Conservation (phyloP, 169 alveolate genomes). For the Eimeria maxima region DNA sequence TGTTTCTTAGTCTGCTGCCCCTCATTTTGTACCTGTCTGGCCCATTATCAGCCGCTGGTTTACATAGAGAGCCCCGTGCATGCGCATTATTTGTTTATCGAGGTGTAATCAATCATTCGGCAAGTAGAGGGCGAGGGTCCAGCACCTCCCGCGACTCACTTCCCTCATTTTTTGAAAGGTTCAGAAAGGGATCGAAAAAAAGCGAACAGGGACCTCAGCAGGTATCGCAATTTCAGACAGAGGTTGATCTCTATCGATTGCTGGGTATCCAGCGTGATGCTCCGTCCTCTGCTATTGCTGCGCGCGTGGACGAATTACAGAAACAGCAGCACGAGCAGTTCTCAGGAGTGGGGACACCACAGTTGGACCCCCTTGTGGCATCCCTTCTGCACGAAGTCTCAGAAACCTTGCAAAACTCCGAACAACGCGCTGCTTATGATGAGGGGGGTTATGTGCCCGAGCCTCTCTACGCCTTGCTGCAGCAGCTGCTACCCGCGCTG, state of each 20-base stretch:
- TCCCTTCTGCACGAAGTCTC: conserved; percentile 39
- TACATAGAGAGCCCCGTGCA: not conserved
- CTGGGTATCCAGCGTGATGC: conserved; percentile 37
- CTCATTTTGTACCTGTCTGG: not conserved
- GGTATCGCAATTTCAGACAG: not conserved
- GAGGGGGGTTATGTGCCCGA: conserved; percentile 8
- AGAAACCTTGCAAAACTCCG: not conserved
- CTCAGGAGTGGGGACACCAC: not conserved
- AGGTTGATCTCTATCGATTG: conserved; percentile 44
- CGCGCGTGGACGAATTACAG: conserved; percentile 41
- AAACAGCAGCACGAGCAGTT: conserved; percentile 24
- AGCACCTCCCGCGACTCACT: conserved; percentile 42
- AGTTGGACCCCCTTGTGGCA: not conserved
- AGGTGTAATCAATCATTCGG: not conserved
- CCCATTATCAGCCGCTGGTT: not conserved
- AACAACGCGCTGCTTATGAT: conserved; percentile 26
- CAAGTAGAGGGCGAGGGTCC: not conserved
- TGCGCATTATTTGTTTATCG: not conserved
- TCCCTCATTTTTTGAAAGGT: conserved; percentile 50
- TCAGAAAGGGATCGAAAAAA: not conserved
- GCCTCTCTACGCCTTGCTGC: conserved; percentile 41
- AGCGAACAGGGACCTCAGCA: conserved; percentile 26
- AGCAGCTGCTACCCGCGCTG: conserved; percentile 16
- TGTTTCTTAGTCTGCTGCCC: not conserved
- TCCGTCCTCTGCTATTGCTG: conserved; percentile 12